Percentiles rank a stretch among this genome's conserved stretches.
Conservation (phyloP, 768 basidiomycete genomes). For the Kwoniella pini region DNA sequence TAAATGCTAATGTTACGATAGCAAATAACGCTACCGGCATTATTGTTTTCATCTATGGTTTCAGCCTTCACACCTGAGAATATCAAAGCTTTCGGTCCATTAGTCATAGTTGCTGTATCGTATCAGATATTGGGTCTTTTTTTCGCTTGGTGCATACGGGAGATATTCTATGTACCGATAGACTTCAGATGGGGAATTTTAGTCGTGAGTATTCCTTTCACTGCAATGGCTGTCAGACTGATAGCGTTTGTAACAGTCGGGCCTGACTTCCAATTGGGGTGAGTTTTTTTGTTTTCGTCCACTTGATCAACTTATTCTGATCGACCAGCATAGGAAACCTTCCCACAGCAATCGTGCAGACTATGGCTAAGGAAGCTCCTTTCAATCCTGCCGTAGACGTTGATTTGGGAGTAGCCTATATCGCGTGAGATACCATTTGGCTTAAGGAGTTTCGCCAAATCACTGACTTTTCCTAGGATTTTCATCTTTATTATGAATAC, state of each 20-base stretch:
- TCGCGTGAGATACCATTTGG: conserved; percentile 21
- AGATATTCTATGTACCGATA: conserved; percentile 60
- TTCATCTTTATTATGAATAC: conserved; percentile 59
- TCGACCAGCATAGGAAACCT: conserved; percentile 52
- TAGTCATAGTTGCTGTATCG: conserved; percentile 57
- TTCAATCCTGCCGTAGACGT: conserved; percentile 58
- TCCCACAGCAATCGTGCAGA: conserved; percentile 59
- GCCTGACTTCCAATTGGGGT: conserved; percentile 7
- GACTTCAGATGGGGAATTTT: conserved; percentile 61
- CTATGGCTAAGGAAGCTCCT: conserved; percentile 57
- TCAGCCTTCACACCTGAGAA: conserved; percentile 59
- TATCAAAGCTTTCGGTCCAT: conserved; percentile 58
- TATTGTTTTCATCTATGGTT: conserved; percentile 61
- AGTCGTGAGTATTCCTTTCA: conserved; percentile 41
- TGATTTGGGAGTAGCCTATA: conserved; percentile 53
- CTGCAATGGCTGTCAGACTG: too few relatives aligned
- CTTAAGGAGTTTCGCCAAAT: too few relatives aligned
- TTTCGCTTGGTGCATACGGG: conserved; percentile 56
- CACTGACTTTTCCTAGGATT: conserved; percentile 34
- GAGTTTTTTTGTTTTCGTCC: background rate
- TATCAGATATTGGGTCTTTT: conserved; percentile 51
- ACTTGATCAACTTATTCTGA: background rate
- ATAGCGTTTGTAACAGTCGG: background rate
- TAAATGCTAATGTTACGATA: conserved; percentile 16
- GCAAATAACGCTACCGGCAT: conserved; percentile 58